Base-by-base conservation (phyloP, 2,329 filamentous ascomycete species). In the Drechslerella dactyloides region DNA sequence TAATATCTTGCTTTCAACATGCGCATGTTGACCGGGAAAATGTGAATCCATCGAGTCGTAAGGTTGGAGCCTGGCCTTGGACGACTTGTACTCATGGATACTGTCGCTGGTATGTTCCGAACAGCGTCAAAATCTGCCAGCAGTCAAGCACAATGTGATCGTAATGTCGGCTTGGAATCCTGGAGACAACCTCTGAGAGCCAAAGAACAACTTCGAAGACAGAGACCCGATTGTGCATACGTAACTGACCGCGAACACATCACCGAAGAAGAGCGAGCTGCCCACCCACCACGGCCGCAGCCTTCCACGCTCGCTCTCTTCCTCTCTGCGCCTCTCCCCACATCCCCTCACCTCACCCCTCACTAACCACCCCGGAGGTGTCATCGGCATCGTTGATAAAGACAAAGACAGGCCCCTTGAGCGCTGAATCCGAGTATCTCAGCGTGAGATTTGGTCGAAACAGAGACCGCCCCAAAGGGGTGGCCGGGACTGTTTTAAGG, bases 271-370 rank as follows among this genome's bases (percentile, higher is more conserved):
- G 44, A 48, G 44, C 44, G 44, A 23, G 44, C 15, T 5, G 44
- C 44, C 44, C 44, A 48, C 44, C 44, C 44, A 48, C 44, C 44
- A 48, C 44, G 44, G n/a, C 44, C 44, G 44, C 19, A 48, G 44
- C 44, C 44, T 48, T 48, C 44, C 44, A 48, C 44, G 44, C 44
- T 23, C 44, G 44, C 44, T 48, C 44, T 19, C 3, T 10, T 48
- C 44, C 17, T 21, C 44, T 33, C 27, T 33, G 27, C 19, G 11
- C 3, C 17, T 48, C 19, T 10, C 17, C 15, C 44, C 17, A 5
- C 17, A 4, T 10, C 17, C 5, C 15, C 19, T 19, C 7, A 44
- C 17, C 15, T n/a, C 40, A n/a, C n/a, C n/a, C n/a, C n/a, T n/a
- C n/a, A n/a, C n/a, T n/a, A n/a, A n/a, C n/a, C n/a, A n/a, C n/a